phyloP scores from a whole-genome alignment of 2,329 filamentous ascomycete genomes.

The Monilinia vaccinii-corymbosi region DNA sequence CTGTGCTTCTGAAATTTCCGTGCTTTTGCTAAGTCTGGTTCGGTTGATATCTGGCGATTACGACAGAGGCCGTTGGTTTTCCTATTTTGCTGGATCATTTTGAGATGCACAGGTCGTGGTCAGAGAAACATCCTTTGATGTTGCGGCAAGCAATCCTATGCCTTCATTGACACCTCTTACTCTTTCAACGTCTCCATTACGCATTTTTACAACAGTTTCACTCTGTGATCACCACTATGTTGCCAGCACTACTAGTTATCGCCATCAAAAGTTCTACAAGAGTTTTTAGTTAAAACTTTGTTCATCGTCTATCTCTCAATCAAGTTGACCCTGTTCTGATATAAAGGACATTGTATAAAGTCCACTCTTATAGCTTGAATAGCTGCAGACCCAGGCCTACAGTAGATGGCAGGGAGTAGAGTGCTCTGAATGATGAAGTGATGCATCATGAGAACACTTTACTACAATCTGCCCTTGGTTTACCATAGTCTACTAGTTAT shows the following conservation, averaged over 20 bases:
- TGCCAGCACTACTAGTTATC: neutral
- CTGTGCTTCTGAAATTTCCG: neutral
- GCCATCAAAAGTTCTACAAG: neutral
- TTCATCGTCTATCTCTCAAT: neutral
- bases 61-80: neutral
- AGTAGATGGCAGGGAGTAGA: no score
- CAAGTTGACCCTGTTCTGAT: neutral
- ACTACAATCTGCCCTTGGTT: neutral
- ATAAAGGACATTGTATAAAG: neutral
- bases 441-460: neutral
- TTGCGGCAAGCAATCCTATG: neutral
- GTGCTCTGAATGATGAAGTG: neutral
- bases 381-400: no score
- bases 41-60: neutral
- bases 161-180: neutral
- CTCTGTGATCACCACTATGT: neutral
- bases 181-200: no score
- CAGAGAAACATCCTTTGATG: neutral
- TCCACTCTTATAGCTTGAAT: neutral
- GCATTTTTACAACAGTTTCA: neutral
- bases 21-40: neutral
- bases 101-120: neutral
- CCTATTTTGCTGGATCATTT: neutral
- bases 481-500: neutral
- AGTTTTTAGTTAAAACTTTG: neutral